phyloP scores from a whole-genome alignment of 441 rosid genomes.

The Manihot esculenta region DNA sequence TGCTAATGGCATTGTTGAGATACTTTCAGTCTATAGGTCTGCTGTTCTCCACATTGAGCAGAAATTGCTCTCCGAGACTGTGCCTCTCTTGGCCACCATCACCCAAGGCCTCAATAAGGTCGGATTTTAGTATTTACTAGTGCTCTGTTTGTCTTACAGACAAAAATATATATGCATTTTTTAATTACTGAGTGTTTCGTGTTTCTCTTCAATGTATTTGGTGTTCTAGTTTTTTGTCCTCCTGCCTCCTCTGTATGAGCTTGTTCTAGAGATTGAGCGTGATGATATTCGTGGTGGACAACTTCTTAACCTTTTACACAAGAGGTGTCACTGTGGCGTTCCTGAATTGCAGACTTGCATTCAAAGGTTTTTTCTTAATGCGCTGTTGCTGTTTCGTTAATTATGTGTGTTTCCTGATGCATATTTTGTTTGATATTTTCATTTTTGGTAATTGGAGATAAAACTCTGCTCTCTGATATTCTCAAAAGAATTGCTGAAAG shows the following conservation, averaged over 20 bases:
- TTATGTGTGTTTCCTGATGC: background rate
- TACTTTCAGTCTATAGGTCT: conserved; percentile 77
- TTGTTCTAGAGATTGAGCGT: conserved; percentile 85
- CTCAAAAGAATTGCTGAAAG: conserved; percentile 6
- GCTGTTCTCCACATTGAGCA: conserved; percentile 95
- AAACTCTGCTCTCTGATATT: background rate
- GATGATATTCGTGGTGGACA: conserved; percentile 91
- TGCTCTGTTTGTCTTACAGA: conserved; percentile 4
- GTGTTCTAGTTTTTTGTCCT: conserved; percentile 70
- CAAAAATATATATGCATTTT: background rate
- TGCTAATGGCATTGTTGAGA: conserved; percentile 94
- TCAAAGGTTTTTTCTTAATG: conserved; percentile 56
- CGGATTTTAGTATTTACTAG: background rate
- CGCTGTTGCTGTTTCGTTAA: background rate
- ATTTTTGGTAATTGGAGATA: background rate
- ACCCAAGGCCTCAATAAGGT: conserved; percentile 96
- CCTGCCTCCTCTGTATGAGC: conserved; percentile 86
- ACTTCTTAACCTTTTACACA: conserved; percentile 81
- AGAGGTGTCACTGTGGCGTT: conserved; percentile 93
- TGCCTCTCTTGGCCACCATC: conserved; percentile 78
- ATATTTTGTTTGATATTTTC: background rate
- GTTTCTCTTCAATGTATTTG: background rate
- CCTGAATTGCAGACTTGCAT: conserved; percentile 94
- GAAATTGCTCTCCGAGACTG: conserved; percentile 68
- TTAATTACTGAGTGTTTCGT: background rate